Base-by-base conservation (phyloP, 2,329 filamentous ascomycete species). In the Colletotrichum karsti region DNA sequence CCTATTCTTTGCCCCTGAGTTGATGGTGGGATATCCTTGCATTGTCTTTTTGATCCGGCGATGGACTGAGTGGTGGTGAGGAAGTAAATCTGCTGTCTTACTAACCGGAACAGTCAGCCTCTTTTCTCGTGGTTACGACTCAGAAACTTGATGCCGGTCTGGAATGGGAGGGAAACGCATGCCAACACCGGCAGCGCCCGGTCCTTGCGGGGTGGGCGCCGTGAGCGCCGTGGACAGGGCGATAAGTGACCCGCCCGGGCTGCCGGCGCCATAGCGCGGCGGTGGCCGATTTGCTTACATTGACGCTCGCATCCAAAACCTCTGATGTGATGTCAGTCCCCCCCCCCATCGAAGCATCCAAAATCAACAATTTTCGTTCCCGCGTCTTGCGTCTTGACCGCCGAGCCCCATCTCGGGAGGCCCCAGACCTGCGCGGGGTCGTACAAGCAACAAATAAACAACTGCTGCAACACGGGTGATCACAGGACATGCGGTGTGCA, bases 401-500 rank as follows among this genome's bases (percentile, higher is more conserved):
- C 22, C 33, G 18, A 18, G 51, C n/a, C 22, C n/a, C n/a, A 26
- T 42, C 37, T n/a, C 48, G 48, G 28, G 48, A n/a, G n/a, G n/a
- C n/a, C n/a, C 12, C 5, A 12, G 28, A 10, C 13, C 24, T 26
- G 37, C 24, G 37, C 24, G n/a, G 20, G 35, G 55, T 46, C 28
- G 28, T 26, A 58, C 28, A 58, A 37, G 24, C 20, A 46, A 42
- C 9, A 57, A 12, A 24, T 22, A 50, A 44, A n/a, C n/a, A n/a
- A n/a, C n/a, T n/a, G n/a, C n/a, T n/a, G n/a, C 18, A n/a, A 28
- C 33, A 20, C 51, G 39, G 55, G 35, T 48, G n/a, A 35, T 24
- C 39, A 41, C 55, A 58, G 55, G 54, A 58, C 18, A 58, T 58
- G 55, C 55, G 55, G 28, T 58, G 55, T 58, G 41, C 41, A 28